Base-by-base conservation (phyloP, 768 basidiomycete genomes). In the Lentinula lateritia region DNA sequence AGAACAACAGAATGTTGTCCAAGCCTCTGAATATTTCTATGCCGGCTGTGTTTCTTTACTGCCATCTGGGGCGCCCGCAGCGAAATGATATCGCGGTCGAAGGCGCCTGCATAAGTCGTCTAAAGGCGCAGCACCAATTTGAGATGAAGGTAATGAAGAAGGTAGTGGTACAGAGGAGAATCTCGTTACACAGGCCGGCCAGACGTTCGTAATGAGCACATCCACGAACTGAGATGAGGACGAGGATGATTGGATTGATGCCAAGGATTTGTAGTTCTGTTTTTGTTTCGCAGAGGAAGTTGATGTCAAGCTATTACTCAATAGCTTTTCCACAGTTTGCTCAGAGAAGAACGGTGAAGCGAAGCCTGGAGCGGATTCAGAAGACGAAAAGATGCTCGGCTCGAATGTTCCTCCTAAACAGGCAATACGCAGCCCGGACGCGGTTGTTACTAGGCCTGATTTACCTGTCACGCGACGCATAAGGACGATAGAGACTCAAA, bases 71-170 rank as follows among this genome's bases (percentile, higher is more conserved):
- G 83, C 85, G 8, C 79, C 79, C 53, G 83, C 82, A 20, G 89
- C 83, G 69, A 98, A 92, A 67, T 95, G 87, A 75, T 99, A 99
- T 54, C 92, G 83, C 2, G 96, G 95, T 67, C 88, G 89, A 28
- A 82, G 84, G 62, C 80, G 81, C 28, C 78, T 76, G 39, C 90
- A 77, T 1, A 88, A 72, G 42, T 90, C 87, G 64, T 89, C 85
- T 5, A 92, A 74, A 15, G 88, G 83, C 0, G 80, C 78, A 0
- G 84, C 84, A 5, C 79, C 80, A 9, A 73, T 68, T 42, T 75
- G 65, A 16, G 76, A 69, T 34, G 84, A 70, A 60, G 83, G 76
- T 48, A 28, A 28, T 4, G 83, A 72, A 16, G 75, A 71, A 3
- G 84, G 79, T 9, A 84, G 68, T 58, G 83, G 75, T n/a, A 74